A percentile compares a stretch with the other conserved stretches of the same genome.
Conservation (phyloP, 768 basidiomycete genomes). For the Scleroderma citrinum region DNA sequence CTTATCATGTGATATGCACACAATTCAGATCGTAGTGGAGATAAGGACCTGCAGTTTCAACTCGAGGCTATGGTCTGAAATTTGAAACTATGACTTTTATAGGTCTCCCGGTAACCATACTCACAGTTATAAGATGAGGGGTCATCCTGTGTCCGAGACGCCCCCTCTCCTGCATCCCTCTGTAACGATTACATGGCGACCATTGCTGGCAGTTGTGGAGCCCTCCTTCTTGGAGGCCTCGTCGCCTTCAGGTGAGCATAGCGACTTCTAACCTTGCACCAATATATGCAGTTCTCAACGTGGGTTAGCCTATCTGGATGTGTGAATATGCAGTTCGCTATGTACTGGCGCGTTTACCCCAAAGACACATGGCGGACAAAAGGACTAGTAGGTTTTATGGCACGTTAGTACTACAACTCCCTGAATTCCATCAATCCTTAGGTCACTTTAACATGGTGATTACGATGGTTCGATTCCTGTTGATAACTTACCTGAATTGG, state of each 20-base stretch:
- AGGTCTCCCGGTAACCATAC: too few relatives aligned
- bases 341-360: slow-evolving; percentile 17
- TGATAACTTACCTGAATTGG: not conserved
- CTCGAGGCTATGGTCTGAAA: too few relatives aligned
- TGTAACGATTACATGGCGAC: not conserved
- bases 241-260: slow-evolving; percentile 15
- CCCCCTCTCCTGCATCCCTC: too few relatives aligned
- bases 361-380: slow-evolving; percentile 14
- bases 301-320: slow-evolving; percentile 19
- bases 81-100: too few relatives aligned
- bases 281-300: not conserved
- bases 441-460: slow-evolving; percentile 19
- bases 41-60: too few relatives aligned
- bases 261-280: not conserved
- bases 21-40: too few relatives aligned
- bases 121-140: too few relatives aligned
- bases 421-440: not conserved
- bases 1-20: too few relatives aligned
- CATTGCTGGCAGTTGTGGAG: slow-evolving; percentile 10
- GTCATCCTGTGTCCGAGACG: too few relatives aligned
- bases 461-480: not conserved
- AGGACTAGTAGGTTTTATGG: slow-evolving; percentile 10
- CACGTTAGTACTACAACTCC: too few relatives aligned
- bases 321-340: slow-evolving; percentile 19
- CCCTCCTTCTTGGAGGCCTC: slow-evolving; percentile 18